These are phyloP conservation scores for Aspergillus sp. DNA, from an alignment of 2,329 filamentous ascomycete species.

Conservation along the genomic window DNA sequence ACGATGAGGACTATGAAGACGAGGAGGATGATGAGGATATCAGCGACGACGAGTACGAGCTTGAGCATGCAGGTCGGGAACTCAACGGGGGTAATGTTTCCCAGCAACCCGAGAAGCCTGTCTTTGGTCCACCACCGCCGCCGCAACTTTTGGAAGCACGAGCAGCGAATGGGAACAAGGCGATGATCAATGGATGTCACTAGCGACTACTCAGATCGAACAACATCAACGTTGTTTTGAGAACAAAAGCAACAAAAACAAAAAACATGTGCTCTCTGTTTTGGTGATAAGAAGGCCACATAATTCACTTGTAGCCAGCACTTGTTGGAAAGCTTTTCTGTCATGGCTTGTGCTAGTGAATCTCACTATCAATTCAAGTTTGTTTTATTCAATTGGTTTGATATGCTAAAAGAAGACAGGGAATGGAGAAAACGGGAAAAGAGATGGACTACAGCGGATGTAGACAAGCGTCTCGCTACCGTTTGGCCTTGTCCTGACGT, in stretches of 20 bases:
- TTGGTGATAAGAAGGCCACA: neutral
- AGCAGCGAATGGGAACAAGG: constrained; percentile 36
- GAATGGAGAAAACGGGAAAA: neutral
- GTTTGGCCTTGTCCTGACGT: neutral
- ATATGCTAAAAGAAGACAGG: neutral
- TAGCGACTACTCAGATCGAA: constrained; percentile 3
- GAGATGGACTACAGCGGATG: neutral
- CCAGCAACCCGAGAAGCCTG: constrained; percentile 33
- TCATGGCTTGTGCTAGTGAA: neutral
- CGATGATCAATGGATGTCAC: constrained; percentile 39
- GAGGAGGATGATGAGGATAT: constrained; percentile 59
- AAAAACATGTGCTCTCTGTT: neutral
- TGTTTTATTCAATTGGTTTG: neutral
- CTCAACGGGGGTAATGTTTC: constrained; percentile 21
- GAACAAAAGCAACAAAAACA: neutral
- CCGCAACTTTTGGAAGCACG: constrained; percentile 43
- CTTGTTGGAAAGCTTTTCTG: neutral
- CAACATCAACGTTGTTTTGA: neutral
- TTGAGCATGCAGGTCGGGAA: constrained; percentile 26
- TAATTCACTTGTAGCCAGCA: neutral
- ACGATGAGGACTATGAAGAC: constrained; percentile 57
- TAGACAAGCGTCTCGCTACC: no score
- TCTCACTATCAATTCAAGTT: neutral
- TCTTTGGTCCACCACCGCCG: constrained; percentile 46
- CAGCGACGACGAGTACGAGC: constrained; percentile 50